phyloP scores from a whole-genome alignment of 148 eudicot genomes.

The Rhododendron kiyosumense region DNA sequence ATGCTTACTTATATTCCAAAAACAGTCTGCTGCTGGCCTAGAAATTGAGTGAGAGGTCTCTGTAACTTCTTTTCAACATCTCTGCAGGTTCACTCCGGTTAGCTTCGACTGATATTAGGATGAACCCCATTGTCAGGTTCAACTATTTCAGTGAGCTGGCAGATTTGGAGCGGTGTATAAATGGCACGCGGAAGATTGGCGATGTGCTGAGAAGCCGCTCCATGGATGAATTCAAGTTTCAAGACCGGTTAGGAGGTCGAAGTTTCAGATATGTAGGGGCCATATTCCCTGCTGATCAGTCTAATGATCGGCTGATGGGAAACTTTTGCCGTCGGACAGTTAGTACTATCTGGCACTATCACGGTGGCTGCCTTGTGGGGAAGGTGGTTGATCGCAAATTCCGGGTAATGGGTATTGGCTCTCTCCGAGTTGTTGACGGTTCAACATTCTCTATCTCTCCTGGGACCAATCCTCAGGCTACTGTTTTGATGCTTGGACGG shows the following conservation, averaged over 20 bases:
- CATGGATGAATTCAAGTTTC: conserved; percentile 64
- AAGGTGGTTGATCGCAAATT: conserved; percentile 73
- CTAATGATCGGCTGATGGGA: conserved; percentile 50
- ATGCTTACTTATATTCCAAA: not conserved
- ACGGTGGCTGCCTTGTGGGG: conserved; percentile 89
- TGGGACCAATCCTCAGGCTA: conserved; percentile 96
- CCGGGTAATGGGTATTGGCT: conserved; percentile 53
- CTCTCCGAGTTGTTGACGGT: conserved; percentile 78
- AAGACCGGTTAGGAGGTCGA: conserved; percentile 35
- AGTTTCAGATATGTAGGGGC: conserved; percentile 79
- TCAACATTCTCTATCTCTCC: conserved; percentile 69
- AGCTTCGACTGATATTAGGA: conserved; percentile 66
- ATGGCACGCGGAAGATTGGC: conserved; percentile 63
- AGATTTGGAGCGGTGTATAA: conserved; percentile 69
- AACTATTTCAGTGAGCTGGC: conserved; percentile 71
- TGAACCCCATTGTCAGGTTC: conserved; percentile 65
- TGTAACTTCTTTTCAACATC: not conserved
- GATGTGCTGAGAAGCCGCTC: conserved; percentile 52
- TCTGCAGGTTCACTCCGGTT: conserved; percentile 46
- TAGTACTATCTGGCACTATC: conserved; percentile 93
- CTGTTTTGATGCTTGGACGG: conserved; percentile 90
- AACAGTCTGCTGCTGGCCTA: not conserved
- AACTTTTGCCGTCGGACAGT: conserved; percentile 72
- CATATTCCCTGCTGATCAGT: conserved; percentile 52
- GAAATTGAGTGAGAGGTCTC: not conserved